Base-by-base conservation (phyloP, 768 basidiomycete species). In the Rhizopogon sp. region DNA sequence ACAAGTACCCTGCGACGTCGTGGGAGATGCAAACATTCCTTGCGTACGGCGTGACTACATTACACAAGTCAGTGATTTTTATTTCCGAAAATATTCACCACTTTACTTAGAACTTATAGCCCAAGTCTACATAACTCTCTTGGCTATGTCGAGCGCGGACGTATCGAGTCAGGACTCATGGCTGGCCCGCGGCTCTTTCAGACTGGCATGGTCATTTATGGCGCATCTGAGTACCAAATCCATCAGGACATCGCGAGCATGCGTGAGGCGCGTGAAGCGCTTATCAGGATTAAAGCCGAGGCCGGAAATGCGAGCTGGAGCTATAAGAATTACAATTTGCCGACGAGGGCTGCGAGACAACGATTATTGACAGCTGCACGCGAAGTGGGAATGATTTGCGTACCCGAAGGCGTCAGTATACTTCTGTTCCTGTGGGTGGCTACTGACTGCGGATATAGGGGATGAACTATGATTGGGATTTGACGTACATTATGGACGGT, bases 401-500 rank as follows among this genome's bases (percentile, higher is more conserved):
- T 88, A 5, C 87, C 87, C 0, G 87, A 89, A 67, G 87, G 87
- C 39, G 76, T 78, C 42, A 60, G 76, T 71, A 14, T 11, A 39
- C 29, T 6, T 35, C 25, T 33, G 5, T 8, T 11, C 8, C 7
- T 3, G 28, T 40, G 3, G 20, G 41, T 43, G 28, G 8, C 39
- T 11, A 49, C 43, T 56, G 9, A 60, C n/a, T 11, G 17, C 14
- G 17, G 28, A 17, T 8, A 40, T 46, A 77, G 74, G 88, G 88
- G 8, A 87, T 88, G 87, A 87, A 86, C 62, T 82, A 76, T 29
- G 87, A 90, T 61, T 90, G 88, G 88, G 87, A 89, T 60, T 67
- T 82, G 59, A 87, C 88, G 0, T 90, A 88, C 60, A 87, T 89
- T 53, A 70, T 87, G n/a, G 88, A 90, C 61, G 88, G 87, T 83